Conservation (phyloP, 2,329 filamentous ascomycete species). For the Leptographium procerum region DNA sequence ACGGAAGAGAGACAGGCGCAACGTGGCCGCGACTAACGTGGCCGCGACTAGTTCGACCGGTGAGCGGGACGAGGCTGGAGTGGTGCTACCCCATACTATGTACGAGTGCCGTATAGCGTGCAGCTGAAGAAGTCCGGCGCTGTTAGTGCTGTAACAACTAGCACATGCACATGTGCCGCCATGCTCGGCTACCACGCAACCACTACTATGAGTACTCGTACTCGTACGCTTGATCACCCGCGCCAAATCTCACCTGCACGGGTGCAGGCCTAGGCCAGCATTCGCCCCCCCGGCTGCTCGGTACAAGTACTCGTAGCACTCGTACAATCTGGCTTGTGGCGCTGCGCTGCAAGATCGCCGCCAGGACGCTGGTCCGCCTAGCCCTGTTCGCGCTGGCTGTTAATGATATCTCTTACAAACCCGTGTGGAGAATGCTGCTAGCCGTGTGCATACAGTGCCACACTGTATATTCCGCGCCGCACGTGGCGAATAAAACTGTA, state of each 20-base stretch:
- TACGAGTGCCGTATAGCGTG: no score
- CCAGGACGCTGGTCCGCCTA: no score
- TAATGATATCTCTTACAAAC: no score
- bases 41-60: conserved; percentile 1
- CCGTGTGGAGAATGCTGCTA: no score
- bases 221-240: background rate
- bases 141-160: conserved; percentile 3
- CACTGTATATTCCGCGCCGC: no score
- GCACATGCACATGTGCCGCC: background rate
- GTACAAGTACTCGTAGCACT: no score
- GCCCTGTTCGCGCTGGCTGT: no score
- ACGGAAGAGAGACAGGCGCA: background rate
- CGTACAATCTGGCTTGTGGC: no score
- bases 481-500: no score
- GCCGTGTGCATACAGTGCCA: no score
- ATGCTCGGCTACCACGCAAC: conserved; percentile 1
- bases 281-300: no score
- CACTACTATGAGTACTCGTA: background rate
- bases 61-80: conserved; percentile 1
- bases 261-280: background rate
- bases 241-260: background rate
- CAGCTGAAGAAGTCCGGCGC: background rate
- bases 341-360: no score
- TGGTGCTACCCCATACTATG: conserved; percentile 2
- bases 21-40: background rate